Conservation (phyloP, 306 rosid genomes). For the Hippophae rhamnoides region DNA sequence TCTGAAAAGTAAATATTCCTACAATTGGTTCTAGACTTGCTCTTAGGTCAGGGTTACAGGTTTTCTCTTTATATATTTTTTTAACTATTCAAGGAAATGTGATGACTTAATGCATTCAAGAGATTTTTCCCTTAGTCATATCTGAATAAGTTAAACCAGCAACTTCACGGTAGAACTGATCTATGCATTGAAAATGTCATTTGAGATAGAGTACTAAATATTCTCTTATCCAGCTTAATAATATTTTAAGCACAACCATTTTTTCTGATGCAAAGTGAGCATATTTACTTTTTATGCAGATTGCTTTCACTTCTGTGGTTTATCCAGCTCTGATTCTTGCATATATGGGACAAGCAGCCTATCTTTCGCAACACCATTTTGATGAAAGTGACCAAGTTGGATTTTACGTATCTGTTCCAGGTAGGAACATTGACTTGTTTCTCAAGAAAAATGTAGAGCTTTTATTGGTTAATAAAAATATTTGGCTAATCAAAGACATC, state of each 20-base stretch:
- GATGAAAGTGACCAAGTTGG: conserved; percentile 32
- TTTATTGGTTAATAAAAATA: conserved; percentile 1
- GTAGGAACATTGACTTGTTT: conserved; percentile 32
- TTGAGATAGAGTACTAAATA: too few relatives aligned
- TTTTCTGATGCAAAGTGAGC: conserved; percentile 12
- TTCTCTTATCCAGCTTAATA: not conserved
- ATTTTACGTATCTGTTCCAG: conserved; percentile 87
- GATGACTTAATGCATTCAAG: too few relatives aligned
- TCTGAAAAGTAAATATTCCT: too few relatives aligned
- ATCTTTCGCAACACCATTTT: conserved; percentile 54
- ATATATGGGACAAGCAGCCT: conserved; percentile 99
- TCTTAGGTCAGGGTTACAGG: too few relatives aligned
- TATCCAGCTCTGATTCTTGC: conserved; percentile 86
- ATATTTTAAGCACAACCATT: conserved; percentile 11
- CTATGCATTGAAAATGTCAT: too few relatives aligned
- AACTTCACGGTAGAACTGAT: too few relatives aligned
- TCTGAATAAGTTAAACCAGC: too few relatives aligned
- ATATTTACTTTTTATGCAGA: conserved; percentile 41
- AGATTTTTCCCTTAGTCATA: too few relatives aligned
- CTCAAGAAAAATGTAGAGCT: conserved; percentile 14
- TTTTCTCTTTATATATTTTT: too few relatives aligned
- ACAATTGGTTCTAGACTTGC: too few relatives aligned
- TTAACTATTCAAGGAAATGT: too few relatives aligned
- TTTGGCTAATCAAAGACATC: conserved; percentile 23
- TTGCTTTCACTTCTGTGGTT: conserved; percentile 90